Evolutionary conservation across 257 asterid species (phyloP), one percentile per base, ranked within the genome.

Genomic region (Penstemon davidsonii): DNA sequence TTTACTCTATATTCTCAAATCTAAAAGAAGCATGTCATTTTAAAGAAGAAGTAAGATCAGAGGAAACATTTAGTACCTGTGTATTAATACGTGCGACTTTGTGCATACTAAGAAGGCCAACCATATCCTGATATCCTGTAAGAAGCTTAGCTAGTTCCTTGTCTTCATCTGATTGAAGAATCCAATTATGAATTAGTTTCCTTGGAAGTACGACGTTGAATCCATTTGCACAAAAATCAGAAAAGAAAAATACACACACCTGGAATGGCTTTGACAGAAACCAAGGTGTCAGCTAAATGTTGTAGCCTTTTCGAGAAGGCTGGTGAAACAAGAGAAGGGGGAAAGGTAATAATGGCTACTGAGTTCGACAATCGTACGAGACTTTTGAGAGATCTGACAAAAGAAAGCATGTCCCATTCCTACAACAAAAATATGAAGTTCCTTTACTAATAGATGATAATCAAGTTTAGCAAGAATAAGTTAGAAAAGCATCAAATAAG

Each of bases 81-180:
- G 97, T 85, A 82, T 94, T 91, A 68, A 84, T 75, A 45, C 91
- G 92, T 41, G 96, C 97, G 54, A 91, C 96, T 83, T 94, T 94
- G 87, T 88, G 92, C 62, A 94, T 80, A 53, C 84, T 83, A 62
- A 94, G 96, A 82, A 94, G 90, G 76, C 99, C 96, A 71, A 91
- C 86, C 97, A 94, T 94, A 72, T 94, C 99, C 74, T 83, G 87
- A 76, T 94, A 94, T 70, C 97, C 97, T 10, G 97, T 94, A 42
- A 94, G 92, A 75, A 94, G 99, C 80, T 87, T 87, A 9, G 95
- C 95, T 74, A 94, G 82, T 70, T 91, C 96, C 86, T 87, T 91
- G 84, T 94, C 96, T 80, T 94, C 99, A 66, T 91, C 99, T 94
- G 84, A 59, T 73, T 44, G 60, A 74, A 79, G 62, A 70, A 50